phyloP scores from a whole-genome alignment of 1,284 basidiomycete species.

The Trichosporon ovoides region DNA sequence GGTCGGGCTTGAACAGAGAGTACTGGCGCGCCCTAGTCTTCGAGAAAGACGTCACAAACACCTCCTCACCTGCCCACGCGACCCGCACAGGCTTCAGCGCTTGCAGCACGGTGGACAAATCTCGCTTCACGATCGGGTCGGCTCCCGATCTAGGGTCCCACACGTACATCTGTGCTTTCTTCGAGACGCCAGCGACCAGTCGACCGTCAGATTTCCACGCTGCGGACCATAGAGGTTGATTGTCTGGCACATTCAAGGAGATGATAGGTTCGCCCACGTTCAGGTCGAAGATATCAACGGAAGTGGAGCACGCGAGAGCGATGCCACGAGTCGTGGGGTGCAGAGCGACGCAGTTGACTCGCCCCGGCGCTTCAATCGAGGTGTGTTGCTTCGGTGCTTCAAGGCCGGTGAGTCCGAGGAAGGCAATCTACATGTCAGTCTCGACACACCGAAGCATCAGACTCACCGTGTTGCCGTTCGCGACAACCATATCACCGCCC shows the following conservation, averaged over 20 bases:
- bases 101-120: conserved; percentile 31
- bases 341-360: conserved; percentile 40
- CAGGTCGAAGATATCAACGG: conserved; percentile 42
- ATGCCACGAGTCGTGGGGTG: conserved; percentile 48
- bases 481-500: conserved; percentile 30
- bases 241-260: conserved; percentile 19
- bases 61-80: conserved; percentile 35
- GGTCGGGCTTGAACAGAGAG: conserved; percentile 31
- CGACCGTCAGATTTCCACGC: conserved; percentile 47
- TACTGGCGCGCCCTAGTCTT: conserved; percentile 36
- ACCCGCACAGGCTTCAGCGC: conserved; percentile 43
- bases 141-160: conserved; percentile 41
- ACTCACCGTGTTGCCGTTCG: conserved; percentile 35
- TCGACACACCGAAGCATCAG: too few relatives aligned
- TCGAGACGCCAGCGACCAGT: conserved; percentile 37
- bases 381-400: not conserved
- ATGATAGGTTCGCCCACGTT: conserved; percentile 18
- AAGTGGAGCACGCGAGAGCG: conserved; percentile 31
- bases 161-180: conserved; percentile 40
- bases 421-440: conserved; percentile 5
- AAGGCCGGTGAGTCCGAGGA: conserved; percentile 2
- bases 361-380: not conserved
- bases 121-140: conserved; percentile 19
- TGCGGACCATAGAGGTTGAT: conserved; percentile 37
- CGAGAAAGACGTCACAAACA: conserved; percentile 49